These are phyloP conservation scores for Ballota nigra DNA, from an alignment of 257 asterid genomes.

Conservation along the genomic window DNA sequence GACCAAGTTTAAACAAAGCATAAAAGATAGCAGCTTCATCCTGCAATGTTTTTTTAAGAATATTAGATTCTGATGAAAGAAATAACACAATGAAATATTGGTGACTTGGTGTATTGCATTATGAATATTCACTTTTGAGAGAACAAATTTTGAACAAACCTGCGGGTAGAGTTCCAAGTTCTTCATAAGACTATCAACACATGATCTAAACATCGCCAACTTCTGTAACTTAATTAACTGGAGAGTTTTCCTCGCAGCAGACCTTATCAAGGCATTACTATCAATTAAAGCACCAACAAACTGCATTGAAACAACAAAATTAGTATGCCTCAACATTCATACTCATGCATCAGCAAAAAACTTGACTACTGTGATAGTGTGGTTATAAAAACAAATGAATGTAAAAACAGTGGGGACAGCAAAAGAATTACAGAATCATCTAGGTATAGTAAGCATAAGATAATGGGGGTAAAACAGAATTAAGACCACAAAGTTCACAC, in stretches of 20 bases:
- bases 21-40: slow-evolving; percentile 77
- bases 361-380: background rate
- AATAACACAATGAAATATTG: background rate
- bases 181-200: slow-evolving; percentile 53
- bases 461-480: slow-evolving; percentile 4
- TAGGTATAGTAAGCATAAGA: background rate
- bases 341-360: slow-evolving; percentile 17
- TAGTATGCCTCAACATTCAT: slow-evolving; percentile 21
- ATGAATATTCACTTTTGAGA: slow-evolving; percentile 14
- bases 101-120: background rate
- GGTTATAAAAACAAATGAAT: slow-evolving; percentile 14
- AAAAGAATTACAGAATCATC: background rate
- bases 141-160: slow-evolving; percentile 40
- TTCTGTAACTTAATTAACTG: slow-evolving; percentile 48
- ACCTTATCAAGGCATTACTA: slow-evolving; percentile 53
- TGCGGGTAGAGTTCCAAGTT: slow-evolving; percentile 72
- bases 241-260: slow-evolving; percentile 62
- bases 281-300: slow-evolving; percentile 63
- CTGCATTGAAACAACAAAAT: slow-evolving; percentile 49
- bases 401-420: slow-evolving; percentile 6
- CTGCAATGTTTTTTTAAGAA: slow-evolving; percentile 40
- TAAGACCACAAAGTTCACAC: slow-evolving; percentile 7
- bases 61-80: background rate
- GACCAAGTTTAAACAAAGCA: slow-evolving; percentile 59
- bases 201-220: slow-evolving; percentile 54